Conservation (phyloP, 129 eudicot genomes). For the Calendula officinalis region DNA sequence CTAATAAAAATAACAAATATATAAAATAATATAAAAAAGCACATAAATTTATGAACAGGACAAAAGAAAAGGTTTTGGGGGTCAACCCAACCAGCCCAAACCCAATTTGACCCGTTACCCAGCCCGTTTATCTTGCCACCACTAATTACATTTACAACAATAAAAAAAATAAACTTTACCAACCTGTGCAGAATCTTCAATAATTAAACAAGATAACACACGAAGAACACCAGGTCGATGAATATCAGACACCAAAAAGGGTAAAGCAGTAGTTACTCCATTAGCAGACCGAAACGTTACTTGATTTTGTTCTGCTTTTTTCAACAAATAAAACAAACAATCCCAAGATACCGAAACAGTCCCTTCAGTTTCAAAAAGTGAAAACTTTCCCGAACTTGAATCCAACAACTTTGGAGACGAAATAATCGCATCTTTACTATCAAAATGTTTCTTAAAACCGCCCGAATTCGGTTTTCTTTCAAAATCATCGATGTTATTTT, state of each 20-base stretch:
- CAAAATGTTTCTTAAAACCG: constrained; percentile 78
- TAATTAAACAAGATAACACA: constrained; percentile 84
- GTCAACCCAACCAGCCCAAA: no score
- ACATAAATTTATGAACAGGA: not conserved
- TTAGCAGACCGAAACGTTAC: constrained; percentile 79
- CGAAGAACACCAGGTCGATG: constrained; percentile 96
- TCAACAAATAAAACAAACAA: constrained; percentile 77
- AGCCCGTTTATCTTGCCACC: no score
- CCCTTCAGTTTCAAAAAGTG: constrained; percentile 78
- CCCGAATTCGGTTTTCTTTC: constrained; percentile 68
- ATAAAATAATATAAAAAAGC: not conserved
- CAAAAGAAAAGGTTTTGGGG: no score
- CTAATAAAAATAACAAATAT: constrained; percentile 36
- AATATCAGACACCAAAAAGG: constrained; percentile 77
- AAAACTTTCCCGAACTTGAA: constrained; percentile 74
- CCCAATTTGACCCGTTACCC: no score
- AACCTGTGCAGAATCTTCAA: constrained; percentile 89
- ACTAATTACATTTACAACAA: no score
- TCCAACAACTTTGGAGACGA: constrained; percentile 87
- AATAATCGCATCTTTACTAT: constrained; percentile 76
- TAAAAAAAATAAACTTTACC: not conserved
- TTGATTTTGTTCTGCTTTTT: constrained; percentile 94
- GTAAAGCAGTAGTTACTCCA: constrained; percentile 75
- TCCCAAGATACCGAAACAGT: constrained; percentile 84
- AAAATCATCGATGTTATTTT: constrained; percentile 35